Evolutionary conservation across 2,329 filamentous ascomycete genomes (phyloP), one percentile per base, ranked within the genome.

Genomic region (Paraconiothyrium brasiliense): DNA sequence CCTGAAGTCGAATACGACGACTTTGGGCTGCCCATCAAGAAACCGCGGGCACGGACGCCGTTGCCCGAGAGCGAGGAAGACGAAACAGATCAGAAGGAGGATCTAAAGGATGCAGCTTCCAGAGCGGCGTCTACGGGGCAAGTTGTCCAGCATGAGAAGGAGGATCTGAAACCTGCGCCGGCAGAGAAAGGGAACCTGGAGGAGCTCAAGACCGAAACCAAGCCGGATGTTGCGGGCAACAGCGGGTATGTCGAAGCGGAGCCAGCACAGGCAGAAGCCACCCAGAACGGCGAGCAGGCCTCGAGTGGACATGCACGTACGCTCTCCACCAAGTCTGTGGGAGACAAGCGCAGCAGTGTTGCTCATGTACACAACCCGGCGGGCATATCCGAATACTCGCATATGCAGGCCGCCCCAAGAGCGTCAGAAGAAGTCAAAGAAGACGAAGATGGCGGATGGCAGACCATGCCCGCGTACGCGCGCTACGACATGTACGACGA

Each of bases 401-500:
- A 99, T 76, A 93, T 97, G 79, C 88, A 90, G 67, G 80, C 93
- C 52, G 86, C 89, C 10, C 81, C 85, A 16, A 83, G 87, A 16
- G 64, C 83, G 7, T 73, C 68, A 5, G 61, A 72, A 46, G 75
- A 87, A 13, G 77, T 81, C 13, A 81, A 86, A 49, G 81, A 84
- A 13, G 79, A 86, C 3, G 91, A 92, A 22, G 84, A 87, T 11
- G 88, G 88, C 6, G 91, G 91, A n/a, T 99, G 95, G 95, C 93
- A 97, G 81, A 87, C 88, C 2, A 99, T 99, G 95, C 95, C 94
- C 1, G 89, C 95, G 1, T 93, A 94, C 73, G 95, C 94, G 8
- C 90, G 91, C 41, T 96, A 95, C 76, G 94, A 98, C 79, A 91
- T 97, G 68, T 99, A 98, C 78, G 93, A 99, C 75, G 95, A 99